phyloP scores from a whole-genome alignment of 495 filamentous ascomycete species.

The Astrocystis sublimbata region DNA sequence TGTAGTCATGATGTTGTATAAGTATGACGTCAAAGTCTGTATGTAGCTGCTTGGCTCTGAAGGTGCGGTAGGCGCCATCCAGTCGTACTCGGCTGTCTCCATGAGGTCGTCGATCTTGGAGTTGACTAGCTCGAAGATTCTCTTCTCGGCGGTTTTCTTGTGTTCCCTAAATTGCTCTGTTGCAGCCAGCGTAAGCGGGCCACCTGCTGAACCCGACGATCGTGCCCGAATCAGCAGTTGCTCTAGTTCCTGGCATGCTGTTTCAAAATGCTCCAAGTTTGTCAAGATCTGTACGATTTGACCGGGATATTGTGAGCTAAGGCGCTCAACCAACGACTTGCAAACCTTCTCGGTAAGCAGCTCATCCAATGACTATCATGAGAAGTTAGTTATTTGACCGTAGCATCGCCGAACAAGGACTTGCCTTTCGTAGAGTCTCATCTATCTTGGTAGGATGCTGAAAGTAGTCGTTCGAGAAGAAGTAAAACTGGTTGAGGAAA shows the following conservation, averaged over 20 bases:
- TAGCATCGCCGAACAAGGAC: slow-evolving; percentile 2
- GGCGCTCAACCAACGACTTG: slow-evolving; percentile 80
- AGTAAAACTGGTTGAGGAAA: slow-evolving; percentile 94
- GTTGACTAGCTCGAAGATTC: slow-evolving; percentile 97
- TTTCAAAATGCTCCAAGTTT: slow-evolving; percentile 96
- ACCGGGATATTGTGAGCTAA: slow-evolving; percentile 89
- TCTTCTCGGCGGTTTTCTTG: slow-evolving; percentile 94
- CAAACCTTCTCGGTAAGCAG: slow-evolving; percentile 90
- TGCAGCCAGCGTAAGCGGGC: slow-evolving; percentile 71
- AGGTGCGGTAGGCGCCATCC: slow-evolving; percentile 67
- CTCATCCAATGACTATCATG: slow-evolving; percentile 68
- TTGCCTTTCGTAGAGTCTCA: slow-evolving; percentile 76
- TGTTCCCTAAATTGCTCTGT: slow-evolving; percentile 84
- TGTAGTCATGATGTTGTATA: slow-evolving; percentile 96
- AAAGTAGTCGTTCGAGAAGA: slow-evolving; percentile 93
- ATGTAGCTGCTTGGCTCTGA: slow-evolving; percentile 87
- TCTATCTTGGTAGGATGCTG: slow-evolving; percentile 83
- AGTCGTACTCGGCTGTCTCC: slow-evolving; percentile 95
- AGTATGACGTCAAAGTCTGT: slow-evolving; percentile 84
- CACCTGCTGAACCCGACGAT: slow-evolving; percentile 72
- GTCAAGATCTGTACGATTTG: slow-evolving; percentile 98
- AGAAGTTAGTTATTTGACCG: slow-evolving; percentile 19
- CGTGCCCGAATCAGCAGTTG: slow-evolving; percentile 77
- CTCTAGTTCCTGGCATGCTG: slow-evolving; percentile 85
- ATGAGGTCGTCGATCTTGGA: slow-evolving; percentile 98